phyloP scores from a whole-genome alignment of 345 rosid species.

The Toxicodendron radicans region DNA sequence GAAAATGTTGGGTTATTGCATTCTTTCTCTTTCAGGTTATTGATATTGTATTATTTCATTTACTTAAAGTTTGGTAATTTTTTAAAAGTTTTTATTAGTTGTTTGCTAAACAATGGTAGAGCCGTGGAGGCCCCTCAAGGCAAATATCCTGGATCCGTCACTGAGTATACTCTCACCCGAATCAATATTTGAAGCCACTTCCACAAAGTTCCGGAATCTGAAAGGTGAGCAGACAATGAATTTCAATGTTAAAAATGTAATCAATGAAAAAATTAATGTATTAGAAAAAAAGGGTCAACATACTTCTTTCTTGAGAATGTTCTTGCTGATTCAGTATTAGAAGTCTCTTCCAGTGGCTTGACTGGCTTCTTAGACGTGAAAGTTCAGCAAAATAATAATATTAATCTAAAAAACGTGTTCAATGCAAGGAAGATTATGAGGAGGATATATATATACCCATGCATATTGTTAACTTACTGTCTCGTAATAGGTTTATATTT shows the following conservation, averaged over 20 bases:
- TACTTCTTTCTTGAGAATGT: neutral
- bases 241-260: neutral
- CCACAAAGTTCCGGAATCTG: slow-evolving; percentile 13
- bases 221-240: slow-evolving; percentile 9
- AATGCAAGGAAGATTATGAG: neutral
- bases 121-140: too few species aligned
- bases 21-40: too few species aligned
- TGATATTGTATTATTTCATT: too few species aligned
- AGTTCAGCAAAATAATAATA: neutral
- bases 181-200: slow-evolving; percentile 7
- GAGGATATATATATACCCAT: neutral
- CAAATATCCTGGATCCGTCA: too few species aligned
- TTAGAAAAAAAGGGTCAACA: neutral
- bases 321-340: neutral
- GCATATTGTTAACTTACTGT: neutral
- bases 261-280: neutral
- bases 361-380: neutral
- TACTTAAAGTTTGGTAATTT: too few species aligned
- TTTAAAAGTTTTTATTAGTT: too few species aligned
- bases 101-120: too few species aligned
- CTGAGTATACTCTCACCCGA: slow-evolving; percentile 5
- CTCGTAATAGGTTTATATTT: slow-evolving; percentile 18
- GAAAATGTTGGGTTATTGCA: too few species aligned
- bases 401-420: neutral
- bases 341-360: slow-evolving; percentile 6